Base-by-base conservation (phyloP, 1,284 basidiomycete genomes). In the Boletus sp. region DNA sequence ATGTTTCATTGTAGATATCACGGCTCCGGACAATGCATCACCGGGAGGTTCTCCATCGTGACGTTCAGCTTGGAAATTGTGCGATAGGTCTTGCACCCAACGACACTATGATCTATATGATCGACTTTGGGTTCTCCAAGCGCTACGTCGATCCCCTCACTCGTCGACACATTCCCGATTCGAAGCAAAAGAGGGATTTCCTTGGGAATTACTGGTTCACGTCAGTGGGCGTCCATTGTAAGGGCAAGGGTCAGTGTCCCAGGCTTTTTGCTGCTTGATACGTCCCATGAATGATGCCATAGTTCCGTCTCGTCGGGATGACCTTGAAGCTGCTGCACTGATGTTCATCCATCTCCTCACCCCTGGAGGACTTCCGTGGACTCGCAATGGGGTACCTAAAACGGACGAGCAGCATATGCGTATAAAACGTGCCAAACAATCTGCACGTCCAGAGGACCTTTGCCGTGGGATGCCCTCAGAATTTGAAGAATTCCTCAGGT, bases 71-170 rank as follows among this genome's bases (percentile, higher is more conserved):
- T 4, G 86, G 86, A 8, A 88, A 88, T 62, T 84, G 81, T 55
- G 78, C 77, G 6, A 60, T 88, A 45, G 85, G 85, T 9, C 69
- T 75, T 38, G 63, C 69, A 4, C 76, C 80, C 0, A 69, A 82
- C 51, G 71, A 82, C n/a, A 72, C 73, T 46, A 73, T 67, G 27
- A 73, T 88, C 51, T 88, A 87, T 58, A 84, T 88, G 84, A 88
- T 88, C 57, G 86, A 88, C 64, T 88, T 88, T 62, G 85, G 85
- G 8, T 88, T 88, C 61, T 85, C 84, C 14, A 88, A 88, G 59
- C 74, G 74, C 37, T 88, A 85, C 55, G 78, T 88, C 54, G 82
- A 88, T 64, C 74, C 72, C 16, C 51, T 64, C 33, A 85, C 83
- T 4, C 71, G 67, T 29, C 73, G 76, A 20, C 85, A 88, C 56